These are phyloP conservation scores for Pyrenochaeta sp. DNA, from an alignment of 2,329 filamentous ascomycete genomes.

Conservation along the genomic window DNA sequence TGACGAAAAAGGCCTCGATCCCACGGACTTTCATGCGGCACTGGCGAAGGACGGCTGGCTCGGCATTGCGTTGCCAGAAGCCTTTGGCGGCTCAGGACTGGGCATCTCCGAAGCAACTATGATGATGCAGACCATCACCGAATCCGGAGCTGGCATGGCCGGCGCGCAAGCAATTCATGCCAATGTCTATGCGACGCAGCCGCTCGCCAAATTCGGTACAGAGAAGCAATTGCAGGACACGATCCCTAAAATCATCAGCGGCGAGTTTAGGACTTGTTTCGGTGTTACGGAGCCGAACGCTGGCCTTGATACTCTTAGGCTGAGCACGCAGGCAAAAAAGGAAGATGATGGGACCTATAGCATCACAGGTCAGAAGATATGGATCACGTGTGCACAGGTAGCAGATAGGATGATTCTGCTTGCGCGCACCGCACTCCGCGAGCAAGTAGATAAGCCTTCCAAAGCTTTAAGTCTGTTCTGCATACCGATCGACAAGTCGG, in stretches of 20 bases:
- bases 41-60: slow-evolving; percentile 81
- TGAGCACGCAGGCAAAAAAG: slow-evolving; percentile 58
- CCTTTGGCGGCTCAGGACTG: slow-evolving; percentile 76
- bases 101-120: slow-evolving; percentile 84
- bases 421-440: slow-evolving; percentile 70
- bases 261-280: slow-evolving; percentile 77
- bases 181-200: slow-evolving; percentile 77
- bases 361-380: slow-evolving; percentile 68
- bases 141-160: slow-evolving; percentile 79
- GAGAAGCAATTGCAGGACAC: slow-evolving; percentile 68
- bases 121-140: slow-evolving; percentile 85
- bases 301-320: slow-evolving; percentile 76
- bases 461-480: slow-evolving; percentile 82
- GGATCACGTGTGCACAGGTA: slow-evolving; percentile 61
- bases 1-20: slow-evolving; percentile 75
- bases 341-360: slow-evolving; percentile 67
- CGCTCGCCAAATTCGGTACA: slow-evolving; percentile 75
- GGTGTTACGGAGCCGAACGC: slow-evolving; percentile 83
- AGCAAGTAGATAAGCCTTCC: slow-evolving; percentile 71
- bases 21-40: slow-evolving; percentile 77
- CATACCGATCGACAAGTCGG: slow-evolving; percentile 72
- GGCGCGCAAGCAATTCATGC: slow-evolving; percentile 66
- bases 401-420: slow-evolving; percentile 78
- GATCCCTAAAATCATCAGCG: slow-evolving; percentile 75
- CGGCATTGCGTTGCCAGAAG: slow-evolving; percentile 79